phyloP scores from a whole-genome alignment of 768 basidiomycete species.

The Termitomyces sp. region DNA sequence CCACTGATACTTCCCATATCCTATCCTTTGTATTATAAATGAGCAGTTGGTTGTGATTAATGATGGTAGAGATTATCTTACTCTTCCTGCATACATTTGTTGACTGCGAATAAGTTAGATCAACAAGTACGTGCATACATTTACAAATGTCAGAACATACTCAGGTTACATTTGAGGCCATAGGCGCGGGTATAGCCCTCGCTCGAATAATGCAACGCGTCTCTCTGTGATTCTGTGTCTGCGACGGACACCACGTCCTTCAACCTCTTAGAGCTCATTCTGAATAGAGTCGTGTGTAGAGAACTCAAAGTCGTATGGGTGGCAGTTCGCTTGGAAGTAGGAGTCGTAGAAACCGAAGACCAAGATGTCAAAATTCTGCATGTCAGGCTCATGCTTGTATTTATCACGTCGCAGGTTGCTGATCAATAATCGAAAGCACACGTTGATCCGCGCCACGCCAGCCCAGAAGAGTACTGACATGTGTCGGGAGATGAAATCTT shows the following conservation, averaged over 20 bases:
- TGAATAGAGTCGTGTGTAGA: not conserved
- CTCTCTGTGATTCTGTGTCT: constrained; percentile 6
- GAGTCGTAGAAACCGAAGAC: too few species aligned
- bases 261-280: not conserved
- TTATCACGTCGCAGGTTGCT: too few species aligned
- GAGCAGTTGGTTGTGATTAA: not conserved
- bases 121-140: not conserved
- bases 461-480: too few species aligned
- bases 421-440: too few species aligned
- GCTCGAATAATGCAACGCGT: not conserved
- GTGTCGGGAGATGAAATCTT: too few species aligned
- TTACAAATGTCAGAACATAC: constrained; percentile 3
- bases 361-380: too few species aligned
- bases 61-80: constrained; percentile 16
- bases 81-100: constrained; percentile 42
- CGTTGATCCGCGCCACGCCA: too few species aligned
- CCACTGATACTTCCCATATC: constrained; percentile 44
- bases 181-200: constrained; percentile 14
- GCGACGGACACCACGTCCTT: not conserved
- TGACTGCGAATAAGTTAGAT: constrained; percentile 22
- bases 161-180: constrained; percentile 16
- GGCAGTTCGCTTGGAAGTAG: too few species aligned
- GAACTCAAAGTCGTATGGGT: too few species aligned
- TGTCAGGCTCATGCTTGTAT: too few species aligned
- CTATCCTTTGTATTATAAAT: constrained; percentile 26